Conservation (phyloP, 2,329 filamentous ascomycete genomes). For the Fusarium foetens region DNA sequence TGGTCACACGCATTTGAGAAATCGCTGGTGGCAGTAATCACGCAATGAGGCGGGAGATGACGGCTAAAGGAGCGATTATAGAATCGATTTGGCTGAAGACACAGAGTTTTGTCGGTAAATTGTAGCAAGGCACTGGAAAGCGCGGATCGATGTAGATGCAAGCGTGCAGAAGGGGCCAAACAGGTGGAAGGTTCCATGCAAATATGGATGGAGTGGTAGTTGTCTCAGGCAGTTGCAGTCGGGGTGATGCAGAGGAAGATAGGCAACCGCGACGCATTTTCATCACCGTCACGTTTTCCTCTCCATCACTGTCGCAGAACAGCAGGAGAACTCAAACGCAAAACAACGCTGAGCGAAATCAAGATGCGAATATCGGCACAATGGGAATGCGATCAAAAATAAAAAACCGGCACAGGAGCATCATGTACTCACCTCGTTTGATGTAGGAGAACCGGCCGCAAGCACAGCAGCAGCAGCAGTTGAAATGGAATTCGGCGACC, state of each 20-base stretch:
- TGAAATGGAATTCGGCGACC: slow-evolving; percentile 16
- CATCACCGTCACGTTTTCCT: slow-evolving; percentile 15
- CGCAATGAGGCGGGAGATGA: slow-evolving; percentile 30
- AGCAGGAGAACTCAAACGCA: slow-evolving; percentile 7
- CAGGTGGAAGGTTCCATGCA: slow-evolving; percentile 5
- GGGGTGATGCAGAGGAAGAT: slow-evolving; percentile 20
- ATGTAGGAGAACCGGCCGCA: slow-evolving; percentile 24
- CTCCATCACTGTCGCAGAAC: slow-evolving; percentile 6
- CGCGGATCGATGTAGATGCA: slow-evolving; percentile 8
- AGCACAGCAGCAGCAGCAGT: slow-evolving; percentile 34
- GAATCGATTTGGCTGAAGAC: slow-evolving; percentile 19
- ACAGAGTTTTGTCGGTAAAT: slow-evolving; percentile 18
- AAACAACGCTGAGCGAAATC: background rate
- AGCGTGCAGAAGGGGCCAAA: slow-evolving; percentile 4
- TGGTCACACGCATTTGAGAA: slow-evolving; percentile 42
- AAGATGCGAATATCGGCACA: background rate
- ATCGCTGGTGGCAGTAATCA: slow-evolving; percentile 40
- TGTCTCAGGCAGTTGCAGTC: slow-evolving; percentile 15
- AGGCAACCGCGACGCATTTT: slow-evolving; percentile 26
- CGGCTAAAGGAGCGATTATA: slow-evolving; percentile 18
- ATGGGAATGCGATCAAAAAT: slow-evolving; percentile 15
- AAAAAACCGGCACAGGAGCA: slow-evolving; percentile 15
- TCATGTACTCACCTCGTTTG: slow-evolving; percentile 38
- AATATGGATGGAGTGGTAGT: slow-evolving; percentile 8
- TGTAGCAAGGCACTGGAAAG: slow-evolving; percentile 24